These are phyloP conservation scores for Phytopythium boreale DNA, from an alignment of 352 stramenopile species.

Conservation along the genomic window DNA sequence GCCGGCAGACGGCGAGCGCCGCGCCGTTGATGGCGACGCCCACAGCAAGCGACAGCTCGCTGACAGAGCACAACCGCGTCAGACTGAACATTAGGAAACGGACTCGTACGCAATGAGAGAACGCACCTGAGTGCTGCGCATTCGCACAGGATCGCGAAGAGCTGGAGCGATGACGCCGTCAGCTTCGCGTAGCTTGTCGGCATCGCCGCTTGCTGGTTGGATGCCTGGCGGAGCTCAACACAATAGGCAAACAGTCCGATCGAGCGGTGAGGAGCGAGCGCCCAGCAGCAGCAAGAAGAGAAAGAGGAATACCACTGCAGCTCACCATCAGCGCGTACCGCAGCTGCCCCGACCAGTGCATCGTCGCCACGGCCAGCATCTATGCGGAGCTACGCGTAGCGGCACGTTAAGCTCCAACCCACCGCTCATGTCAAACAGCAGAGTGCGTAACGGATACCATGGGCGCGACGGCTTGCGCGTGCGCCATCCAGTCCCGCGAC, in stretches of 20 bases:
- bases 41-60: conserved; percentile 14
- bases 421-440: not conserved
- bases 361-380: conserved; percentile 4
- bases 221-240: not conserved
- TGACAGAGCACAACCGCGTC: not conserved
- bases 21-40: conserved; percentile 14
- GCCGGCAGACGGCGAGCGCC: conserved; percentile 11
- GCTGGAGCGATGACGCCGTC: conserved; percentile 2
- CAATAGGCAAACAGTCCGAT: not conserved
- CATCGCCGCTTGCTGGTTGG: conserved; percentile 1
- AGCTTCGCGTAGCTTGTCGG: conserved; percentile 7
- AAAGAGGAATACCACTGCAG: not conserved
- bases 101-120: too few relatives aligned
- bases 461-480: not conserved
- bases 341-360: conserved; percentile 4
- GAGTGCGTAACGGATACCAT: not conserved
- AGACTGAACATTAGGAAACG: not conserved
- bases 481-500: conserved; percentile 7
- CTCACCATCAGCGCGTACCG: conserved; percentile 6
- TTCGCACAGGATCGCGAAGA: conserved; percentile 6
- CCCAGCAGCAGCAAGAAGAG: not conserved
- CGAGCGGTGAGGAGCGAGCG: not conserved
- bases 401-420: not conserved
- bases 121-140: conserved; percentile 4
- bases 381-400: not conserved